phyloP scores from a whole-genome alignment of 495 filamentous ascomycete genomes.

The Penicillium taxi region DNA sequence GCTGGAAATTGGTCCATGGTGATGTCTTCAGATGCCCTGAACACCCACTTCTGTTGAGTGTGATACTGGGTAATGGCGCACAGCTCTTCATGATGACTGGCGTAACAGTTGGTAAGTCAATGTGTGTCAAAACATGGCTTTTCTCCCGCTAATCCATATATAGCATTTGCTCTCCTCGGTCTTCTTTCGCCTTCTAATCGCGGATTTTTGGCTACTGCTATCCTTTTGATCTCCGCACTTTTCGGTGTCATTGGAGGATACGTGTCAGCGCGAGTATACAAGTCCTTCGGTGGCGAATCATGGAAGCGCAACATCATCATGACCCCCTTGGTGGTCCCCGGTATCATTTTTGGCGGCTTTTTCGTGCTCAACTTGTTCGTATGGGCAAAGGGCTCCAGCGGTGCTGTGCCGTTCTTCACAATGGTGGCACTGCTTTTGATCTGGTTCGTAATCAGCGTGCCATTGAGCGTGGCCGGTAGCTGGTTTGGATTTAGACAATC shows the following conservation, averaged over 20 bases:
- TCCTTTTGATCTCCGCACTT: conserved; percentile 84
- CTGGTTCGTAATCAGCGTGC: conserved; percentile 95
- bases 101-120: conserved; percentile 60
- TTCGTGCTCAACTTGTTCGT: conserved; percentile 95
- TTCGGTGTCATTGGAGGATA: conserved; percentile 93
- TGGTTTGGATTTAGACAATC: conserved; percentile 80
- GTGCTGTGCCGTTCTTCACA: conserved; percentile 91
- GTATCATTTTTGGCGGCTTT: conserved; percentile 78
- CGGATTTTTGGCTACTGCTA: conserved; percentile 83
- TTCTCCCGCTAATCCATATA: not conserved
- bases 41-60: conserved; percentile 72
- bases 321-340: conserved; percentile 79
- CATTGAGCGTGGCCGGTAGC: conserved; percentile 79
- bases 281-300: conserved; percentile 78
- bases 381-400: conserved; percentile 82
- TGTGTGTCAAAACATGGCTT: not conserved
- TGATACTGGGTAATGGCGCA: conserved; percentile 87
- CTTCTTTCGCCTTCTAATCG: conserved; percentile 93
- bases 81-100: conserved; percentile 98
- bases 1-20: conserved; percentile 97
- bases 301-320: conserved; percentile 92
- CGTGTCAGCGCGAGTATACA: conserved; percentile 81
- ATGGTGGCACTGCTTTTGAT: conserved; percentile 90
- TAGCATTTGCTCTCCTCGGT: conserved; percentile 80
- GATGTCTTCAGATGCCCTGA: conserved; percentile 90